Conservation (phyloP, 306 rosid species). For the Delonix regia region DNA sequence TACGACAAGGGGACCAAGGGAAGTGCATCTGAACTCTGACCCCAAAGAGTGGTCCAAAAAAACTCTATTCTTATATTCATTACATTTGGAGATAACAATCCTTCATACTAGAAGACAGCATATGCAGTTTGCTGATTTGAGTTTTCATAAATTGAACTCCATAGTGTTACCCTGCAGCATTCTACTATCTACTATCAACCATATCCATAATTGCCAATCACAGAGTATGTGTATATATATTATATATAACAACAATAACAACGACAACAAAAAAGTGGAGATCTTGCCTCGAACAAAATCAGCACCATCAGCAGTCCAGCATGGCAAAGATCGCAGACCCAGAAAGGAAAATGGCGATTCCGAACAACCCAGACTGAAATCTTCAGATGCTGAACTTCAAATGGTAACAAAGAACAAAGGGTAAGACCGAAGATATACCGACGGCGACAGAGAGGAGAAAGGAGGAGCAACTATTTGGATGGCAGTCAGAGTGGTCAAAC, state of each 20-base stretch:
- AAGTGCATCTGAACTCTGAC: not conserved
- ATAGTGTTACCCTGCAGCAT: not conserved
- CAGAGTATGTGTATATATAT: not conserved
- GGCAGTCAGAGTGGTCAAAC: not conserved
- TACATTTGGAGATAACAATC: not conserved
- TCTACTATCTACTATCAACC: not conserved
- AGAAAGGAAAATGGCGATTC: not conserved
- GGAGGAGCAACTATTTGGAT: not conserved
- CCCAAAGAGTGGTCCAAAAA: not conserved
- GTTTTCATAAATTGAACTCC: not conserved
- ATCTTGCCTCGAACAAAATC: not conserved
- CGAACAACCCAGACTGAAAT: not conserved
- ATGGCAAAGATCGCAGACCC: not conserved
- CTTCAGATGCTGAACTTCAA: not conserved
- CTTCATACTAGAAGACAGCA: not conserved
- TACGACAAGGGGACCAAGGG: not conserved
- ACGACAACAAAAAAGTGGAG: not conserved
- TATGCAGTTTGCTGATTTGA: not conserved
- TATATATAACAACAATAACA: not conserved
- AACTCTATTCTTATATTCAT: not conserved
- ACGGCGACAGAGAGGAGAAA: not conserved
- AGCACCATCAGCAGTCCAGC: not conserved
- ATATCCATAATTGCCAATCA: not conserved
- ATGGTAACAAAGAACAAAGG: not conserved
- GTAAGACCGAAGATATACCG: not conserved